These are phyloP conservation scores for Tetrahymena malaccensis DNA, from an alignment of 73 alveolate genomes.

Conservation along the genomic window DNA sequence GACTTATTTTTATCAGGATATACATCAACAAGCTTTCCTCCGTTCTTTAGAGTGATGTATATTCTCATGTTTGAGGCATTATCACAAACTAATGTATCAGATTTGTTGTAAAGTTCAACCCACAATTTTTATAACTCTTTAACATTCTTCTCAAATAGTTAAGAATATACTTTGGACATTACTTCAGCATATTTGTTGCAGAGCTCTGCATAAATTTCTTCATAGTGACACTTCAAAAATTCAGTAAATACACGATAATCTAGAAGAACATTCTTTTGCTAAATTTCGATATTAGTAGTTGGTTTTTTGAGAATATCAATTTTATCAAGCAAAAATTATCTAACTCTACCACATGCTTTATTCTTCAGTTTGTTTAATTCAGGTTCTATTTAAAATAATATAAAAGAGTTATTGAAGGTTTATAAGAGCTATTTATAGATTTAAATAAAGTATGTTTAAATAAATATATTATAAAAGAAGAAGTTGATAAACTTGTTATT, in stretches of 20 bases:
- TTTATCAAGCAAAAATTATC: slow-evolving; percentile 33
- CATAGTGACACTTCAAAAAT: slow-evolving; percentile 33
- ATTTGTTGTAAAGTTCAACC: slow-evolving; percentile 12
- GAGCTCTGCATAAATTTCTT: slow-evolving; percentile 32
- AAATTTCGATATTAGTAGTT: background rate
- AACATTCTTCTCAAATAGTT: slow-evolving; percentile 7
- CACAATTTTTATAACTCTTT: slow-evolving; percentile 18
- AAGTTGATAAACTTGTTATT: background rate
- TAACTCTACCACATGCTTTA: slow-evolving; percentile 39
- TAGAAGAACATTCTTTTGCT: background rate
- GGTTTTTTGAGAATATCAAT: slow-evolving; percentile 16
- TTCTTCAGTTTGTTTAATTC: slow-evolving; percentile 32
- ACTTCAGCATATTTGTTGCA: slow-evolving; percentile 26
- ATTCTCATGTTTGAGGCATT: slow-evolving; percentile 3
- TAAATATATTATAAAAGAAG: too few species aligned
- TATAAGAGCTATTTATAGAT: background rate
- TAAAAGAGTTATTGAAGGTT: too few species aligned
- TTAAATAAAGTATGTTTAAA: background rate
- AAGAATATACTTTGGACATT: slow-evolving; percentile 17
- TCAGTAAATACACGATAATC: slow-evolving; percentile 30
- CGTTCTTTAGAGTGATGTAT: slow-evolving; percentile 16
- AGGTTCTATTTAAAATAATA: background rate
- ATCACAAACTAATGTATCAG: slow-evolving; percentile 23
- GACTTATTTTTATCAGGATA: slow-evolving; percentile 10
- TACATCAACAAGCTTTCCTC: background rate